Conservation (phyloP, 805 yeast genomes). For the Candida tallmaniae region DNA sequence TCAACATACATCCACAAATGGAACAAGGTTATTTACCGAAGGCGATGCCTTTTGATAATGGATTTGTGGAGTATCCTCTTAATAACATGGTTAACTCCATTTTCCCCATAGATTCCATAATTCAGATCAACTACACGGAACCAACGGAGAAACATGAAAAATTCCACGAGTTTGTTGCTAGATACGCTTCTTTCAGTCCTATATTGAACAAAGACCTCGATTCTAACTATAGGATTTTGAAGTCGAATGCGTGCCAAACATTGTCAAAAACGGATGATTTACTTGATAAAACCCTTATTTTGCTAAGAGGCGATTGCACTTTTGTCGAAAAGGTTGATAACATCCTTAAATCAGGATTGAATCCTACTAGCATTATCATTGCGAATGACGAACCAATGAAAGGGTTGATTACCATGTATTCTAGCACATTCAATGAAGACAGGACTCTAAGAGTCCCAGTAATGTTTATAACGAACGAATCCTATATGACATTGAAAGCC, state of each 20-base stretch:
- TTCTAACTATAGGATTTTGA: slow-evolving; percentile 23
- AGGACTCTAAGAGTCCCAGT: slow-evolving; percentile 42
- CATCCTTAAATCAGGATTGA: slow-evolving; percentile 30
- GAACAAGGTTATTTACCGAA: not conserved
- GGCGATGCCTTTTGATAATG: slow-evolving; percentile 5
- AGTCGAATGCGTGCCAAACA: slow-evolving; percentile 26
- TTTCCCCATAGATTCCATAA: slow-evolving; percentile 37
- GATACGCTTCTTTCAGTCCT: slow-evolving; percentile 42
- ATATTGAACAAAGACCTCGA: slow-evolving; percentile 21
- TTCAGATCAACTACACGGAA: slow-evolving; percentile 25
- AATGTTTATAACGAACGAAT: slow-evolving; percentile 46
- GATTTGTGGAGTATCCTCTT: slow-evolving; percentile 29
- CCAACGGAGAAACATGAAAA: slow-evolving; percentile 8
- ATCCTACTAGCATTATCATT: slow-evolving; percentile 49
- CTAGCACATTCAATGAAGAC: slow-evolving; percentile 40
- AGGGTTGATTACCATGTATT: slow-evolving; percentile 53
- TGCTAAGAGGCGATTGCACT: slow-evolving; percentile 50
- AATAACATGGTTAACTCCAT: slow-evolving; percentile 33
- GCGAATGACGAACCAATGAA: slow-evolving; percentile 48
- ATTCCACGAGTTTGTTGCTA: slow-evolving; percentile 19
- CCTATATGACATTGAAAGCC: slow-evolving; percentile 23
- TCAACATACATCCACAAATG: too few species aligned
- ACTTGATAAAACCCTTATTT: slow-evolving; percentile 20
- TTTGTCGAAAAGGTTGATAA: slow-evolving; percentile 49
- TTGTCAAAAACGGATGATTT: slow-evolving; percentile 5